Evolutionary conservation across 2,329 filamentous ascomycete genomes (phyloP), one percentile per base, ranked within the genome.

Genomic region (Aspergillus terreus): DNA sequence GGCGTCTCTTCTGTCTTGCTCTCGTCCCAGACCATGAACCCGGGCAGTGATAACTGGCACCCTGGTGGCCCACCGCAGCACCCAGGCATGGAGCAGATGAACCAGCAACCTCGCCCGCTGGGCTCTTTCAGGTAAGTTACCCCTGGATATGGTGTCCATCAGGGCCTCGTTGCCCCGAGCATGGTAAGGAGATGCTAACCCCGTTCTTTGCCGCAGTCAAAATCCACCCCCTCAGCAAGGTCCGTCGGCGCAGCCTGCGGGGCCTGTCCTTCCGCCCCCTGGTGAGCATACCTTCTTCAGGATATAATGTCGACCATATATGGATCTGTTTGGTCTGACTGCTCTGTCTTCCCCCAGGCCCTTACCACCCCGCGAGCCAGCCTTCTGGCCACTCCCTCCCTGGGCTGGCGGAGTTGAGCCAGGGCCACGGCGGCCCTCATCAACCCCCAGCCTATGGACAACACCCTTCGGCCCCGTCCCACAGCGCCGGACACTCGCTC

Each of bases 341-440:
- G 45, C 17, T 51, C 35, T 52, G 40, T 44, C 48, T 17, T 25
- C 55, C 21, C 21, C 32, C 48, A 68, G 74, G 68, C 33, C 68
- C 73, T 14, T 73, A 74, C 53, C 74, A 76, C 55, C 67, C 70
- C 47, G 65, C 58, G 49, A 67, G 63, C 56, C 73, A 76, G 57
- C 63, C 71, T 12, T 67, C 72, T 35, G 69, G 71, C n/a, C 74
- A 76, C 50, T 75, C 71, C 27, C 67, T 77, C 42, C 75, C 74
- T 33, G 73, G 71, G 21, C 60, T 77, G 51, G 73, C 74, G 52
- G 74, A 77, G 56, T 56, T 77, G 57, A 76, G 73, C 54, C 74
- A 76, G 59, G 69, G 67, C 30, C 70, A 73, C 53, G 68, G 67
- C 47, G 69, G 64, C 55, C 68, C 70, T 15, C 70, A 73, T 52